These are phyloP conservation scores for Xerocomus spinulosus DNA, from an alignment of 768 basidiomycete genomes.

Conservation along the genomic window DNA sequence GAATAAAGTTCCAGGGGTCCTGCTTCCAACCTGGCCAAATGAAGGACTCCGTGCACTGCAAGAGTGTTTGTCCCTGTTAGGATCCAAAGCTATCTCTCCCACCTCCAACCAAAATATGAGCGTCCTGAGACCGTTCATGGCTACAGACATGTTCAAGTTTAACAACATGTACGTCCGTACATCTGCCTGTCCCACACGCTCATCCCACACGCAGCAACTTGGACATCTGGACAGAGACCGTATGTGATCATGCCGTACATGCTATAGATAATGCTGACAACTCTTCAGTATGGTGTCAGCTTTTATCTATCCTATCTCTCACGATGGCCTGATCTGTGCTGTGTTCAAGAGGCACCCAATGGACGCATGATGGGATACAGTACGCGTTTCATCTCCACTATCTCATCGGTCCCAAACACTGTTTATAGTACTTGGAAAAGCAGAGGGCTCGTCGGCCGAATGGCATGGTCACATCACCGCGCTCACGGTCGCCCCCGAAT, in stretches of 20 bases:
- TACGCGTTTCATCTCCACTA: slow-evolving; percentile 35
- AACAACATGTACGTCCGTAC: slow-evolving; percentile 69
- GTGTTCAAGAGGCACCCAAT: slow-evolving; percentile 72
- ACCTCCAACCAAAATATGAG: slow-evolving; percentile 52
- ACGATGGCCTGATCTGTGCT: slow-evolving; percentile 90
- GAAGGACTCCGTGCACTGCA: slow-evolving; percentile 27
- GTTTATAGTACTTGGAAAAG: slow-evolving; percentile 82
- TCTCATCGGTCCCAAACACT: slow-evolving; percentile 7
- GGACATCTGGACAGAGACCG: slow-evolving; percentile 97
- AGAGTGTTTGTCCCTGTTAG: slow-evolving; percentile 29
- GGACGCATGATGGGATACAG: slow-evolving; percentile 93
- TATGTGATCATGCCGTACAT: slow-evolving; percentile 34
- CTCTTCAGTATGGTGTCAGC: slow-evolving; percentile 68
- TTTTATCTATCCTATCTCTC: slow-evolving; percentile 90
- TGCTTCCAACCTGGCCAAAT: background rate
- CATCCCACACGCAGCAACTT: slow-evolving; percentile 58
- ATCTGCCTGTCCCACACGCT: background rate
- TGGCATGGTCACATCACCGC: slow-evolving; percentile 97
- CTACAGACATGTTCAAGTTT: slow-evolving; percentile 87
- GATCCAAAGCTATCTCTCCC: slow-evolving; percentile 16
- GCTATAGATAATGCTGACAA: slow-evolving; percentile 2
- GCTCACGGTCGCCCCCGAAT: slow-evolving; percentile 89
- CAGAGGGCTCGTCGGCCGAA: slow-evolving; percentile 69
- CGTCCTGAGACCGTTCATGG: slow-evolving; percentile 78
- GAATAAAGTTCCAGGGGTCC: slow-evolving; percentile 31